These are phyloP conservation scores for Diaporthe velutina DNA, from an alignment of 2,329 filamentous ascomycete genomes.

Conservation along the genomic window DNA sequence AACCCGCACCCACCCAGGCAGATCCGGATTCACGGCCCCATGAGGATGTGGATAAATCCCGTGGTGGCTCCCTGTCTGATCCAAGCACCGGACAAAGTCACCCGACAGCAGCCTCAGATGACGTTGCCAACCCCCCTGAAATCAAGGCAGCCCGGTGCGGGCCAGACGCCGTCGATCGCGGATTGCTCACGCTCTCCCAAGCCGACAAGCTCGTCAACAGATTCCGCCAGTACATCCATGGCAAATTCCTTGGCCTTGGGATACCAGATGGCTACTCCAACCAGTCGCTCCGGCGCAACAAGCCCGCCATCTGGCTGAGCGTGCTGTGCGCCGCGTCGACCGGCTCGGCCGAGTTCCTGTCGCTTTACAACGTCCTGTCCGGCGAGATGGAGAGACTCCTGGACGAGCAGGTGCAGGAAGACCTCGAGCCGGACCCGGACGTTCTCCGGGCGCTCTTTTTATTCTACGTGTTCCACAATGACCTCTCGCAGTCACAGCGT, in stretches of 20 bases:
- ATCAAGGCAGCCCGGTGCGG: no score
- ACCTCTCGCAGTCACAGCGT: not conserved
- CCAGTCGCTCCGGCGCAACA: constrained; percentile 15
- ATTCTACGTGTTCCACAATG: constrained; percentile 24
- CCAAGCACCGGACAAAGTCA: not conserved
- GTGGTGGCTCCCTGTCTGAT: not conserved
- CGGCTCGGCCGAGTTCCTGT: constrained; percentile 19
- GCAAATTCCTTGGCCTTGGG: constrained; percentile 19
- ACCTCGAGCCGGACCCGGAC: constrained; percentile 24
- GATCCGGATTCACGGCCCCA: not conserved
- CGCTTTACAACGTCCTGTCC: not conserved
- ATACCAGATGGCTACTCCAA: constrained; percentile 3
- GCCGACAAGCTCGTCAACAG: constrained; percentile 24
- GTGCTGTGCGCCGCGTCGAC: constrained; percentile 35
- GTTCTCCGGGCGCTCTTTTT: constrained; percentile 17
- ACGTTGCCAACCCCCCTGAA: not conserved
- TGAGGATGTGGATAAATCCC: not conserved
- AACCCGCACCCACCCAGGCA: no score
- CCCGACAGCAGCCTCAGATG: not conserved
- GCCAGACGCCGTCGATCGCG: constrained; percentile 35
- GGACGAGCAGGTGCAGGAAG: not conserved
- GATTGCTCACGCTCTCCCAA: constrained; percentile 7
- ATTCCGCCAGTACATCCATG: constrained; percentile 27
- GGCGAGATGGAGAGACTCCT: constrained; percentile 17
- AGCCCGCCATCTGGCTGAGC: constrained; percentile 36